Evolutionary conservation across 2,329 filamentous ascomycete genomes (phyloP), one percentile per base, ranked within the genome.

Genomic region (Phoma sp.): DNA sequence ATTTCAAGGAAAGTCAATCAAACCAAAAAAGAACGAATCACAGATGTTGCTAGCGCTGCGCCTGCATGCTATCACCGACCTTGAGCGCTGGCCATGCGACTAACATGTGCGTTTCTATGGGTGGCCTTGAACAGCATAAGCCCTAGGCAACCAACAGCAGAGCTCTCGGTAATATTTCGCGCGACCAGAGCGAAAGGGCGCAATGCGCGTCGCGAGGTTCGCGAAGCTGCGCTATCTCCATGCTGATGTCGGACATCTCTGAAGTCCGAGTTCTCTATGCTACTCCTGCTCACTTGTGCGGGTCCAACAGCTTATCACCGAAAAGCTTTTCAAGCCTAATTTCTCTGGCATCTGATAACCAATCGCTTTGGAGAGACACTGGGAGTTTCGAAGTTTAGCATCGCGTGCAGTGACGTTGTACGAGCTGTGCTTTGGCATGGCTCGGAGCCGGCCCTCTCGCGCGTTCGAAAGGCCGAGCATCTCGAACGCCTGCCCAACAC

Each of bases 401-500:
- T 36, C 5, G 21, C n/a, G 37, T 15, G 45, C 51, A 39, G 14
- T 34, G 34, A 34, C 40, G 39, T 45, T 49, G 39, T 49, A 45
- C 45, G 51, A 46, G 18, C 43, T 25, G 32, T 34, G 50, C 43
- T 42, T 32, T 38, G 21, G 23, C 2, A 10, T 38, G 25, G 25
- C 15, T 53, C 51, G 51, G 51, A 29, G 37, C 36, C 45, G 43
- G 33, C 20, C 21, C 28, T 47, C 39, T 54, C 51, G 51, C 39
- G 33, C 28, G 28, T 3, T 30, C 34, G 40, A 49, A 54, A 49
- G 51, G 25, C 51, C 51, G 51, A 54, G 45, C 45, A 54, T 39
- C 33, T 39, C 12, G 21, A 48, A 39, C 32, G 14, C 38, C 45
- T 42, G 25, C 33, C 45, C 14, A 54, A 49, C 17, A 20, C 36